Evolutionary conservation across 1,139 yeast species (phyloP).

Genomic region (Geotrichum cucujoidarum): DNA sequence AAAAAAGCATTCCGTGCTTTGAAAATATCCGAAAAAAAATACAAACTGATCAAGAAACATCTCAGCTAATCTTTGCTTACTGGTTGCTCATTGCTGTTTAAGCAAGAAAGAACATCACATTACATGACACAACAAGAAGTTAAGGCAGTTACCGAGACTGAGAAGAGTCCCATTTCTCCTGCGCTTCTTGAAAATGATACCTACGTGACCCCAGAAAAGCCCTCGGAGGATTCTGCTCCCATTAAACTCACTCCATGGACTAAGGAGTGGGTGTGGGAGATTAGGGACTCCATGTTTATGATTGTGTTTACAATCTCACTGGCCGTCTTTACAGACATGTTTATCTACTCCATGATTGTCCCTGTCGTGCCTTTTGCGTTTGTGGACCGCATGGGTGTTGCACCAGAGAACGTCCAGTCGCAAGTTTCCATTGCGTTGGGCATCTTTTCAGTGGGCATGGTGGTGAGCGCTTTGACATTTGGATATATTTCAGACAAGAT

Average conservation of each 20-base stretch:
- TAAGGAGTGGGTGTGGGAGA: conserved; percentile 21
- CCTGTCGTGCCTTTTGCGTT: conserved; percentile 39
- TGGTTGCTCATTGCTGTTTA: no score
- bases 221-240: no score
- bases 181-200: no score
- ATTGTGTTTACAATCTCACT: conserved; percentile 32
- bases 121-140: no score
- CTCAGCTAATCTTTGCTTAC: no score
- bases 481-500: conserved; percentile 34
- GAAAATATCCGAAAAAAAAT: no score
- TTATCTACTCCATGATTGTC: conserved; percentile 34
- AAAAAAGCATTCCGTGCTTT: no score
- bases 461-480: conserved; percentile 32
- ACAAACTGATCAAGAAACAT: no score
- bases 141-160: no score
- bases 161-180: no score
- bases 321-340: conserved; percentile 36
- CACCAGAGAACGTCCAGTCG: conserved; percentile 30
- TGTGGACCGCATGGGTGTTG: conserved; percentile 29
- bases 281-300: conserved; percentile 32
- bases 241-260: neutral
- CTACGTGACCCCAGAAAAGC: no score
- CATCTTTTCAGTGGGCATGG: conserved; percentile 36
- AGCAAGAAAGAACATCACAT: no score
- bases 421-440: conserved; percentile 34